Percentiles rank a stretch among this genome's conserved stretches.
Conservation (phyloP, 176 grass and related monocot genomes). For the Thinopyrum elongatum region DNA sequence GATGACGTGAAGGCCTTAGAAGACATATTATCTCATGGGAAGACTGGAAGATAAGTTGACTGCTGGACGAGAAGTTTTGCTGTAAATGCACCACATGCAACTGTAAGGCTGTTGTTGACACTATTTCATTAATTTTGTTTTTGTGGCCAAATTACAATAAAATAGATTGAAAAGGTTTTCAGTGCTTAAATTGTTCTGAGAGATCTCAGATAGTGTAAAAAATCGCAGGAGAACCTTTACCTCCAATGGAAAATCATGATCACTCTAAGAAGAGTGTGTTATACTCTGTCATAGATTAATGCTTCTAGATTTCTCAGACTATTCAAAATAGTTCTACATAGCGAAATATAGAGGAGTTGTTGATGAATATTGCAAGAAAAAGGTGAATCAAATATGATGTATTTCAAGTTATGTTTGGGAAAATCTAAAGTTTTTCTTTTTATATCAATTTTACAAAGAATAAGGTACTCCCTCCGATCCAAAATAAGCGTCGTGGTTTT, state of each 20-base stretch:
- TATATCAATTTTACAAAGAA: not conserved
- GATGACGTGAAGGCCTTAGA: conserved; percentile 54
- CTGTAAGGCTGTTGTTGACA: conserved; percentile 46
- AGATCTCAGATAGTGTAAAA: conserved; percentile 17
- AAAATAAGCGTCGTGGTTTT: no score
- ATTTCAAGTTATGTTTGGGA: not conserved
- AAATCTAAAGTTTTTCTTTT: not conserved
- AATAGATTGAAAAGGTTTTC: conserved; percentile 16
- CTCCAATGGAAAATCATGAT: conserved; percentile 2
- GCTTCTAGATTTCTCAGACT: not conserved
- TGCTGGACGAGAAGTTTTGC: conserved; percentile 18
- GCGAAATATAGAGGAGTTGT: not conserved
- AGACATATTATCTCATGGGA: conserved; percentile 57
- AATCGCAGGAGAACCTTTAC: conserved; percentile 13
- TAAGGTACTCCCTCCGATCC: not conserved
- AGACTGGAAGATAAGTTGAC: conserved; percentile 42
- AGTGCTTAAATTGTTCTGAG: conserved; percentile 13
- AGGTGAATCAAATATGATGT: not conserved
- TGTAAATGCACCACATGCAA: conserved; percentile 45
- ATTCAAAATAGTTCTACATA: not conserved
- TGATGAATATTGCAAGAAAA: not conserved
- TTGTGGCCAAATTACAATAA: conserved; percentile 6
- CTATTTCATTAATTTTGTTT: conserved; percentile 24
- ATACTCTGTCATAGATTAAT: not conserved
- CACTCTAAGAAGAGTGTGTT: conserved; percentile 14